Conservation (phyloP, 257 asterid species). For the Avicennia marina region DNA sequence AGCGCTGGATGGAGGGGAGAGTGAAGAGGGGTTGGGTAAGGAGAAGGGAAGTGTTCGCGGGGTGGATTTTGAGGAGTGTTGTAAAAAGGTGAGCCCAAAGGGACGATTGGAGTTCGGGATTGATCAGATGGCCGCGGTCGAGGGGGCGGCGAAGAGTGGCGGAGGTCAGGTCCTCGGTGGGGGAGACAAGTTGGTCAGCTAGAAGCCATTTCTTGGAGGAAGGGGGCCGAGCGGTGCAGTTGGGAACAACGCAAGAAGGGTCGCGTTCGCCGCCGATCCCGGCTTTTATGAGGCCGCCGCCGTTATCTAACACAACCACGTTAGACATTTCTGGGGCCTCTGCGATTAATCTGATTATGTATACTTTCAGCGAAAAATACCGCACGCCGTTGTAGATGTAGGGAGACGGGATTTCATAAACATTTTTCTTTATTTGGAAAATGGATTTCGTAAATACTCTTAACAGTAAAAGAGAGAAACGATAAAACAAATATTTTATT, state of each 20-base stretch:
- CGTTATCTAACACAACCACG: slow-evolving; percentile 89
- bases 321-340: slow-evolving; percentile 40
- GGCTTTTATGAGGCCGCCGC: slow-evolving; percentile 84
- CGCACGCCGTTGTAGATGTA: no score
- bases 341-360: no score
- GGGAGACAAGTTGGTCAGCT: slow-evolving; percentile 82
- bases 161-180: slow-evolving; percentile 83
- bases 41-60: slow-evolving; percentile 60
- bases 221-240: slow-evolving; percentile 76
- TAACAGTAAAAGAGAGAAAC: no score
- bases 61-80: slow-evolving; percentile 60
- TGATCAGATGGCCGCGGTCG: slow-evolving; percentile 88
- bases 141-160: slow-evolving; percentile 94
- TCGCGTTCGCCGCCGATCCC: slow-evolving; percentile 89
- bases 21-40: slow-evolving; percentile 88
- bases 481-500: no score
- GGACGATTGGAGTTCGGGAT: slow-evolving; percentile 88
- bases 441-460: no score
- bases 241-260: slow-evolving; percentile 76
- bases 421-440: no score
- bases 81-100: slow-evolving; percentile 77
- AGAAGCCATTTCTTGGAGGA: slow-evolving; percentile 87
- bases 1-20: slow-evolving; percentile 71
- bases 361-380: no score
- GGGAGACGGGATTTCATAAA: no score